Evolutionary conservation across 768 basidiomycete genomes (phyloP), one percentile per base, ranked within the genome.

Genomic region (Mrakia hoshinonis): DNA sequence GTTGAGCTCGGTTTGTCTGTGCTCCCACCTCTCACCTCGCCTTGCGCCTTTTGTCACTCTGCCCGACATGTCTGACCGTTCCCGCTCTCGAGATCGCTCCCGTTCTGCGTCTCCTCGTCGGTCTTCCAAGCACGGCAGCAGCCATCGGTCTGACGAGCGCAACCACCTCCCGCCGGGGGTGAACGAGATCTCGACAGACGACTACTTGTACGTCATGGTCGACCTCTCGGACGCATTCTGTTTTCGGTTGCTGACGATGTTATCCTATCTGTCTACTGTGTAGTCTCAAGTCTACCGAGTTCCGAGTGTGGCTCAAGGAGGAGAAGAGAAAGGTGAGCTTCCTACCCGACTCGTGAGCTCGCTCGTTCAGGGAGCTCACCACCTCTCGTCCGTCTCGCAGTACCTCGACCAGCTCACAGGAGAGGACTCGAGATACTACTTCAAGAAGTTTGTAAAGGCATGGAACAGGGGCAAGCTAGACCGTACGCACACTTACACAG

Each of bases 401-500:
- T 72, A 67, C 24, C 49, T 72, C 47, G 70, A 72, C 48, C 63
- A 72, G 22, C 65, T 73, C 31, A 47, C 66, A 0, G 67, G 72
- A 4, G 67, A 68, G 7, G 72, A 73, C 39, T 67, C 72, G 20
- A 67, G 67, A 1, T 48, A 60, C 20, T 73, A 73, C 72, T 73
- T 73, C 38, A 52, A 54, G 22, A 73, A 73, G 61, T 73, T 73
- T 47, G 72, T 73, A 4, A 73, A 73, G 46, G 49, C 36, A 0
- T 73, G 72, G 72, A 73, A 73, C 67, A 31, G 67, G 22, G 72
- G 72, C 6, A 63, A 73, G 34, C 72, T 73, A 4, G 47, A 47
- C 1, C 34, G 60, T 52, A 22, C 39, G 55, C 62, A 1, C 49
- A 0, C 26, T 2, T 38, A 29, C n/a, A n/a, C 3, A 3, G 10